Conservation (phyloP, 305 asterid genomes). For the Galium porrigens region DNA sequence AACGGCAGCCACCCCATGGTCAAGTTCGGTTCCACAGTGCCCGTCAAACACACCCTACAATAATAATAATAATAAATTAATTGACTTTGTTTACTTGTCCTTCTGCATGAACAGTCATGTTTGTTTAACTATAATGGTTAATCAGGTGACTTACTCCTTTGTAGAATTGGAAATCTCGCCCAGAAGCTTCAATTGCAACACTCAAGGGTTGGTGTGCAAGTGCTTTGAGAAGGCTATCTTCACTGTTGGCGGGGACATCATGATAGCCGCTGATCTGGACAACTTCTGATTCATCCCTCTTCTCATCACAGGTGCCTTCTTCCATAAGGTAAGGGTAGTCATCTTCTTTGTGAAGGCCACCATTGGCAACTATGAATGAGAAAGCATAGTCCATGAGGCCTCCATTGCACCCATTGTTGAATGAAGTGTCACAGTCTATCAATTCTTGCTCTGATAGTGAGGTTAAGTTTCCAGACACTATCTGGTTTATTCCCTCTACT, state of each 20-base stretch:
- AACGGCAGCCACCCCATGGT: slow-evolving; percentile 58
- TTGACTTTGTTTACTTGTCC: neutral
- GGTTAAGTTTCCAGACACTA: slow-evolving; percentile 41
- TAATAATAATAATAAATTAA: neutral
- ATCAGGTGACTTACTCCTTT: slow-evolving; percentile 42
- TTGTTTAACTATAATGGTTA: neutral
- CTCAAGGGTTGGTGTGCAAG: slow-evolving; percentile 91
- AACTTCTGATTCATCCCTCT: slow-evolving; percentile 38
- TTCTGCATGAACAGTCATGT: neutral
- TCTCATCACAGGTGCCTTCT: slow-evolving; percentile 75
- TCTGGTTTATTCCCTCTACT: slow-evolving; percentile 56
- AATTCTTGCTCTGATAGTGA: slow-evolving; percentile 68
- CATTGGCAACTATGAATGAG: slow-evolving; percentile 42
- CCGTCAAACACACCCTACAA: slow-evolving; percentile 73
- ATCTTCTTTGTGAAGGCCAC: slow-evolving; percentile 73
- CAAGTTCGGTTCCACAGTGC: slow-evolving; percentile 53
- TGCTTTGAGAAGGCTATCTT: slow-evolving; percentile 53
- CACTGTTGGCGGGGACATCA: slow-evolving; percentile 67
- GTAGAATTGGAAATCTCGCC: slow-evolving; percentile 70
- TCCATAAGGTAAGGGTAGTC: slow-evolving; percentile 85
- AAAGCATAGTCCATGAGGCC: slow-evolving; percentile 84
- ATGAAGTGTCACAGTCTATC: slow-evolving; percentile 60
- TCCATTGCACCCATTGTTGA: slow-evolving; percentile 74
- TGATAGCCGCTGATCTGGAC: slow-evolving; percentile 60
- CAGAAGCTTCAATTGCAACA: slow-evolving; percentile 81